Evolutionary conservation across 176 grass and related monocot genomes (phyloP).

Genomic region (Oryza brachyantha): DNA sequence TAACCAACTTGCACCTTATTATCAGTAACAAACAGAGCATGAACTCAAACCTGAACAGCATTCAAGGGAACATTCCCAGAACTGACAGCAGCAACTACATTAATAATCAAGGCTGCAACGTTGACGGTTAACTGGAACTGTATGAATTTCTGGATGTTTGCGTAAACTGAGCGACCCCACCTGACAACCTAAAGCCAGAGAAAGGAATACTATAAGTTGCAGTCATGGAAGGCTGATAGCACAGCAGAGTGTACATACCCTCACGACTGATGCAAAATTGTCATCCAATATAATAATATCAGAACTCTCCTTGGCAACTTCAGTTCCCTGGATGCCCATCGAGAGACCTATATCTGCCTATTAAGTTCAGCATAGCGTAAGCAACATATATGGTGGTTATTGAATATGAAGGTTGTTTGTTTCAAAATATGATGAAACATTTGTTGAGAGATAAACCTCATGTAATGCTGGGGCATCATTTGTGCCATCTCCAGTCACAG

Average conservation of each 20-base stretch:
- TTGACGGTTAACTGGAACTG: constrained; percentile 99
- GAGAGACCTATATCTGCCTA: constrained; percentile 97
- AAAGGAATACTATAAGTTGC: constrained; percentile 31
- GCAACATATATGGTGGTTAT: constrained; percentile 10
- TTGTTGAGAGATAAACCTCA: constrained; percentile 51
- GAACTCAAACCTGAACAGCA: constrained; percentile 83
- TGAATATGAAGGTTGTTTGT: constrained; percentile 7
- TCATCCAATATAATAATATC: constrained; percentile 99
- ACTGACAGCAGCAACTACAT: constrained; percentile 80
- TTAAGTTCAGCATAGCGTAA: constrained; percentile 37
- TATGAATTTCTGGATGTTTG: constrained; percentile 97
- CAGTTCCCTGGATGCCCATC: constrained; percentile 98
- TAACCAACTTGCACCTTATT: not conserved
- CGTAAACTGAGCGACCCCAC: constrained; percentile 94
- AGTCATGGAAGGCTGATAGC: not conserved
- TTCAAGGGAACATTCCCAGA: constrained; percentile 89
- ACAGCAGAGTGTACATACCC: constrained; percentile 36
- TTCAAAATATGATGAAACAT: not conserved
- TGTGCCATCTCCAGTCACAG: constrained; percentile 96
- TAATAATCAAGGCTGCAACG: constrained; percentile 82
- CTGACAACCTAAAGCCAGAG: constrained; percentile 70
- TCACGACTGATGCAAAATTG: constrained; percentile 93
- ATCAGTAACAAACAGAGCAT: not conserved
- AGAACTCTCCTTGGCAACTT: constrained; percentile 98
- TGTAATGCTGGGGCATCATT: constrained; percentile 95